Evolutionary conservation across 441 rosid species (phyloP).

Genomic region (Sinapis alba): DNA sequence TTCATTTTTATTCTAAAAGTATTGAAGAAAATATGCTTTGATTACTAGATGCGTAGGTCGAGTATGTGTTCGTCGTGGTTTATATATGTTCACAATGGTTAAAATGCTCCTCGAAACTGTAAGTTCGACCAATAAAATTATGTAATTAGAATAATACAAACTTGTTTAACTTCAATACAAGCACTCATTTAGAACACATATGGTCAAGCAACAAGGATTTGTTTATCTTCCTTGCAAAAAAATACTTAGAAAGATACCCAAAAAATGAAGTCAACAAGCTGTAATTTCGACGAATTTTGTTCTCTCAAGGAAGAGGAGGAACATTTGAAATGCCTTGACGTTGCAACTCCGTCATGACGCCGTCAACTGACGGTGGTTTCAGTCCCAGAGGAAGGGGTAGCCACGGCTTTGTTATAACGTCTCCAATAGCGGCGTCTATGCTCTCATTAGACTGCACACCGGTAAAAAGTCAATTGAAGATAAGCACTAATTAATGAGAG

Average conservation of each 20-base stretch:
- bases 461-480: background rate
- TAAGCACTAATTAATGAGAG: background rate
- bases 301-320: constrained; percentile 35
- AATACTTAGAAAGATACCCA: constrained; percentile 13
- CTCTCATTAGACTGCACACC: constrained; percentile 71
- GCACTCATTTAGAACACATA: constrained; percentile 11
- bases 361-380: constrained; percentile 75
- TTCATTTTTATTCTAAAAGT: background rate
- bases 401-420: constrained; percentile 85
- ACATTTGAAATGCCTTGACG: constrained; percentile 73
- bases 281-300: constrained; percentile 35
- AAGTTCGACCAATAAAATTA: background rate
- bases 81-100: background rate
- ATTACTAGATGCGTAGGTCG: background rate
- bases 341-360: constrained; percentile 79
- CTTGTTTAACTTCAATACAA: constrained; percentile 25
- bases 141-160: background rate
- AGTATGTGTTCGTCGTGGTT: background rate
- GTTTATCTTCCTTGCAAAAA: constrained; percentile 29
- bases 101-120: background rate
- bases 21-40: too few species aligned
- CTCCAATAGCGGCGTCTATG: constrained; percentile 85
- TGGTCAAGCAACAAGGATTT: constrained; percentile 26
- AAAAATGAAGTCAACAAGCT: background rate
- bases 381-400: constrained; percentile 89